Conservation (phyloP, 257 asterid species). For the Lycium barbarum region DNA sequence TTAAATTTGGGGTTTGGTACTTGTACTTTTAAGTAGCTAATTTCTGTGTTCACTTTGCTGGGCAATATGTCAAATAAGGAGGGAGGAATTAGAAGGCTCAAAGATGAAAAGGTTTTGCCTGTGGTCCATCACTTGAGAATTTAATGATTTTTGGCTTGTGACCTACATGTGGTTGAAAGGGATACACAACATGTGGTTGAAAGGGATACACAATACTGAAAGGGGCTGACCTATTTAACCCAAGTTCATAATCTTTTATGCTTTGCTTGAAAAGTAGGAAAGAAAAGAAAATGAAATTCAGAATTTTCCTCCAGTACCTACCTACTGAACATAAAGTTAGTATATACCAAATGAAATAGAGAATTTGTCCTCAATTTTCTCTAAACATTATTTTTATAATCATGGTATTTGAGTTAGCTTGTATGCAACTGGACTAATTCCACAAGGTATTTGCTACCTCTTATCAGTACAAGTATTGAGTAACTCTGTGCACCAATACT, state of each 20-base stretch:
- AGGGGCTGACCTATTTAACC: not conserved
- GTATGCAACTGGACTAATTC: not conserved
- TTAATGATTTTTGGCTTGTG: not conserved
- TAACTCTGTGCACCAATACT: not conserved
- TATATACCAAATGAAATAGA: too few relatives aligned
- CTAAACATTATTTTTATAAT: too few relatives aligned
- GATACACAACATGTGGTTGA: not conserved
- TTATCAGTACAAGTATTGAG: not conserved
- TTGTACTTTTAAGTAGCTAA: not conserved
- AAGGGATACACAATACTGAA: not conserved
- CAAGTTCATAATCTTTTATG: too few relatives aligned
- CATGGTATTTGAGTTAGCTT: too few relatives aligned
- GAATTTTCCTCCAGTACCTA: not conserved
- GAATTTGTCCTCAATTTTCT: not conserved
- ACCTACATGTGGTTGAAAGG: not conserved
- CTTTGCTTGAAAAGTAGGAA: too few relatives aligned
- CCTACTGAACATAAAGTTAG: not conserved
- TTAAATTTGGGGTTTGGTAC: slow-evolving; percentile 3
- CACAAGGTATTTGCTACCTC: not conserved
- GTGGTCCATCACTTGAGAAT: not conserved
- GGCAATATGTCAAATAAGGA: not conserved
- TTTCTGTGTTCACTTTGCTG: not conserved
- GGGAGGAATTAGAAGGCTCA: not conserved
- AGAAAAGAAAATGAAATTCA: not conserved
- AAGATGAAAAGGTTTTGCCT: not conserved